Base-by-base conservation (phyloP, 1,284 basidiomycete species). In the Gymnopus androsaceus region DNA sequence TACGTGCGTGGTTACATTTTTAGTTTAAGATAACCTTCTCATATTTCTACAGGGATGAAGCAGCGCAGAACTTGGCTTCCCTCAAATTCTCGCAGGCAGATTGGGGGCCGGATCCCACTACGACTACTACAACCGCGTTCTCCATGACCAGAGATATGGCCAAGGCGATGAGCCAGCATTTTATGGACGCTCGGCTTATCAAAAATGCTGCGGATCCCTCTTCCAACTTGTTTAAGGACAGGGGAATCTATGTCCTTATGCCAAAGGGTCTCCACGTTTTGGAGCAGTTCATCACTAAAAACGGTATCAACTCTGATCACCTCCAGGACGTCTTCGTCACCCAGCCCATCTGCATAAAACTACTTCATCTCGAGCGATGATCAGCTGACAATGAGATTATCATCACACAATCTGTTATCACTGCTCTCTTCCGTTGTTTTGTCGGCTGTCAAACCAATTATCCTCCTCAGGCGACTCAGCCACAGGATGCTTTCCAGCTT, bases 121-220 rank as follows among this genome's bases (percentile, higher is more conserved):
- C 96, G 1, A 99, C 97, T 0, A 99, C 97, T 4, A 99, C 96
- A 8, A 99, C 97, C 41, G 98, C 97, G 21, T 99, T 99, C 75
- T 95, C 94, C 60, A 99, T 99, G 97, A 95, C 94, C 62, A 87
- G 95, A 63, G 96, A 99, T 46, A 99, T 99, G 91, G 97, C 97
- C 59, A 97, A 98, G 76, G 94, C 94, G 33, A 98, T 99, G 86
- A 94, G 94, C 74, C 96, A 99, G 74, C 95, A 98, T 69, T 99
- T 98, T 69, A 96, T 99, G 92, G 96, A 99, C 63, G 95, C 96
- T 50, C 90, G 95, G 59, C 82, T 99, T 61, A 95, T 99, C 63
- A 95, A 98, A 73, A 98, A 98, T 69, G 95, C 95, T 12, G 88
- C 92, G 17, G 97, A 99, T 73, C 87, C 90, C 19, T 80, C 82